Percentiles rank a stretch among this genome's conserved stretches.
These are phyloP conservation scores for Quercus tomentella DNA, from an alignment of 331 rosid genomes.

Conservation along the genomic window DNA sequence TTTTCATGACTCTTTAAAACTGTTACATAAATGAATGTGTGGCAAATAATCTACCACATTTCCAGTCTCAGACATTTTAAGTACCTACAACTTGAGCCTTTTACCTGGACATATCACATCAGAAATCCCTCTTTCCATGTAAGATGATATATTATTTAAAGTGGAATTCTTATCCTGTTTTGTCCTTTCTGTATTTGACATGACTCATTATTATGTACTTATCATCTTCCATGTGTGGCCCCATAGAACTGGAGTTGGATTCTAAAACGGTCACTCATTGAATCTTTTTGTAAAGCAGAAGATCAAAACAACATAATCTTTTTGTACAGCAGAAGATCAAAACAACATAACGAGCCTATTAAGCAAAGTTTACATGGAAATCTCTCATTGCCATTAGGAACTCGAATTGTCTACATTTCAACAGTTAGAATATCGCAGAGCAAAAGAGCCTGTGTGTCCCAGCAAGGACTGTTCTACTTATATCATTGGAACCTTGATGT, in stretches of 20 bases:
- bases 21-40: background rate
- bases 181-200: background rate
- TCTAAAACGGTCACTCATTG: background rate
- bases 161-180: slow-evolving; percentile 26
- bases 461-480: background rate
- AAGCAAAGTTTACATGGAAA: background rate
- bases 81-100: background rate
- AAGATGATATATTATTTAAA: slow-evolving; percentile 13
- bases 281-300: background rate
- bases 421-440: background rate
- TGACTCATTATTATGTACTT: background rate
- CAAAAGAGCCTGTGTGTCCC: background rate
- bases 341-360: background rate
- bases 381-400: background rate
- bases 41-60: background rate
- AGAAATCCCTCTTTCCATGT: background rate
- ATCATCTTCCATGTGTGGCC: background rate
- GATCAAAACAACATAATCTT: background rate
- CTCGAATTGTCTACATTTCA: background rate
- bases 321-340: no score
- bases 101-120: slow-evolving; percentile 8
- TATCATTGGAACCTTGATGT: background rate
- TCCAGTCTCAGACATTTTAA: background rate
- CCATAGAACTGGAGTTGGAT: background rate
- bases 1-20: no score